phyloP scores from a whole-genome alignment of 805 yeast genomes.

The Ogataea siamensis region DNA sequence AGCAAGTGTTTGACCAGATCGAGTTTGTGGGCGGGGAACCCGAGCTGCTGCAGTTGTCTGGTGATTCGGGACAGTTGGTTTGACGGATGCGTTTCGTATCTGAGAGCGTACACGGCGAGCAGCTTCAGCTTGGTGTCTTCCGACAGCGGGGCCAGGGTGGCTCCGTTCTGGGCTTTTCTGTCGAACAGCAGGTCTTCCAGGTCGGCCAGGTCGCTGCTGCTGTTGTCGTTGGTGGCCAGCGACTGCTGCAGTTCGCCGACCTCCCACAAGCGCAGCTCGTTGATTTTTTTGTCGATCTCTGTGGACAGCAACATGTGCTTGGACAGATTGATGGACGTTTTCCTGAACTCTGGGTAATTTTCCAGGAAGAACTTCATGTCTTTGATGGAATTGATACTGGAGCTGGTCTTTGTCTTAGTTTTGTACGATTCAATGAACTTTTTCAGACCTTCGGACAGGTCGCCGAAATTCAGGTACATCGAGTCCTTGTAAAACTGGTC shows the following conservation, averaged over 20 bases:
- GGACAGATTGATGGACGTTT: slow-evolving; percentile 80
- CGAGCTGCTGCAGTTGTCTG: slow-evolving; percentile 36
- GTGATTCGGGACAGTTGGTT: slow-evolving; percentile 43
- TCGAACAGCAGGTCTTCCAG: slow-evolving; percentile 54
- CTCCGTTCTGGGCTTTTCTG: slow-evolving; percentile 23
- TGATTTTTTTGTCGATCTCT: slow-evolving; percentile 77
- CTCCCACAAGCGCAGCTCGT: slow-evolving; percentile 66
- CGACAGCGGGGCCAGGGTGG: slow-evolving; percentile 36
- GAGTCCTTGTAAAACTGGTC: slow-evolving; percentile 78
- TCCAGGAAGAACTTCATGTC: slow-evolving; percentile 92
- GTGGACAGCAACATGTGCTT: slow-evolving; percentile 90
- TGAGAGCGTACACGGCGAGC: slow-evolving; percentile 68
- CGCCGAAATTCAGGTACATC: slow-evolving; percentile 92
- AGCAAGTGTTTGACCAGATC: slow-evolving; percentile 47
- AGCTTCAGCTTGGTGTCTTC: slow-evolving; percentile 66
- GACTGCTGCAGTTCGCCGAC: slow-evolving; percentile 89
- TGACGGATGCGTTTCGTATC: slow-evolving; percentile 56
- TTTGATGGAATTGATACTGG: slow-evolving; percentile 70
- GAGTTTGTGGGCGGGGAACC: slow-evolving; percentile 37
- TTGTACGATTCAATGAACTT: slow-evolving; percentile 82
- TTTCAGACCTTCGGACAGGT: slow-evolving; percentile 83
- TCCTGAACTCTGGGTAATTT: slow-evolving; percentile 90
- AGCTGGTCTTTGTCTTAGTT: slow-evolving; percentile 69
- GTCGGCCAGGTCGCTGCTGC: slow-evolving; percentile 55
- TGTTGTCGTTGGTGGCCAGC: slow-evolving; percentile 58